These are phyloP conservation scores for Boletus subluridellus DNA, from an alignment of 1,284 basidiomycete species.

Conservation along the genomic window DNA sequence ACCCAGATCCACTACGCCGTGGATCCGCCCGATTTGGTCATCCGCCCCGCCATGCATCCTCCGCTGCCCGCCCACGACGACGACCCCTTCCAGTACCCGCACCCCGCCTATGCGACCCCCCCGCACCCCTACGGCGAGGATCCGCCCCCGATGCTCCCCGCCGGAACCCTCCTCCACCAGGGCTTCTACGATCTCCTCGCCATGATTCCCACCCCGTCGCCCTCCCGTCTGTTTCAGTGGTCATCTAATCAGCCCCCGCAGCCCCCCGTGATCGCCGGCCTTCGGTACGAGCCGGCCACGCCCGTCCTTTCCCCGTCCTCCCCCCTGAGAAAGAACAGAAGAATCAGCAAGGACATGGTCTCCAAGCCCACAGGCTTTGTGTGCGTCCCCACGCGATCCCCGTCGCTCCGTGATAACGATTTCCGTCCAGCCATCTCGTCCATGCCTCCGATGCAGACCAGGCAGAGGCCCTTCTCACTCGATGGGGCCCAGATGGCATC, in stretches of 20 bases:
- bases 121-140: no score
- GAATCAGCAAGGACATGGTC: slow-evolving; percentile 83
- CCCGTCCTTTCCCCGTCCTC: slow-evolving; percentile 26
- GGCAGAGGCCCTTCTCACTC: slow-evolving; percentile 80
- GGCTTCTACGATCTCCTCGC: slow-evolving; percentile 85
- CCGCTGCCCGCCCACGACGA: neutral
- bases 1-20: neutral
- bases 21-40: neutral
- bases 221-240: slow-evolving; percentile 59
- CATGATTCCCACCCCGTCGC: slow-evolving; percentile 69
- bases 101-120: neutral
- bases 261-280: neutral
- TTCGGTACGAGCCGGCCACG: slow-evolving; percentile 2
- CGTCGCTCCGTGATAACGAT: slow-evolving; percentile 20
- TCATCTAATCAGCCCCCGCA: slow-evolving; percentile 24
- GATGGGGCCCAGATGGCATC: slow-evolving; percentile 89
- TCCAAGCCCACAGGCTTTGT: slow-evolving; percentile 80
- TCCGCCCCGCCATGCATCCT: neutral
- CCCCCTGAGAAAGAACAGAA: slow-evolving; percentile 52
- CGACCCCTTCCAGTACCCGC: neutral
- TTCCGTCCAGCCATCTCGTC: slow-evolving; percentile 71
- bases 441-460: slow-evolving; percentile 94
- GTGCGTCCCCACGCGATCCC: slow-evolving; percentile 47
- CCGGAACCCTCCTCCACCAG: slow-evolving; percentile 72
- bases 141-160: neutral